Conservation (phyloP, 2,329 filamentous ascomycete species). For the Alternaria arborescens region DNA sequence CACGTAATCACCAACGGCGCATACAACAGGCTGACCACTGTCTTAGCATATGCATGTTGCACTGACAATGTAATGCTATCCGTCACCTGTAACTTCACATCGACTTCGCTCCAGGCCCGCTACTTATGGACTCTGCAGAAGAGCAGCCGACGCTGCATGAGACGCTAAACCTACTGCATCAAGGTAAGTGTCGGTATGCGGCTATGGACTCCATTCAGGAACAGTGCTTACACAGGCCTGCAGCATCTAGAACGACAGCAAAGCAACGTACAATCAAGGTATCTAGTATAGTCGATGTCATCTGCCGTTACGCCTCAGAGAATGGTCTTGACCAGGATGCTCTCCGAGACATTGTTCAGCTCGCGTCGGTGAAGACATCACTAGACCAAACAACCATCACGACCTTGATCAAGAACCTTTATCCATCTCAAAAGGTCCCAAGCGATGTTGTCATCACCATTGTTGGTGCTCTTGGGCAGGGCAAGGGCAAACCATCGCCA, state of each 20-base stretch:
- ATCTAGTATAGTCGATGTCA: conserved; percentile 69
- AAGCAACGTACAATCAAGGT: conserved; percentile 72
- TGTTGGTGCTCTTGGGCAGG: conserved; percentile 78
- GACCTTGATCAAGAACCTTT: conserved; percentile 75
- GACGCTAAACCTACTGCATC: conserved; percentile 48
- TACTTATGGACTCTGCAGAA: conserved; percentile 40
- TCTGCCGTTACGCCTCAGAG: conserved; percentile 71
- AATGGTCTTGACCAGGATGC: conserved; percentile 70
- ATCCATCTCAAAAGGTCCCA: conserved; percentile 73
- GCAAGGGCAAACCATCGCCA: conserved; percentile 76
- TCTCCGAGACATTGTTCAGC: conserved; percentile 70
- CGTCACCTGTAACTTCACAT: conserved; percentile 34
- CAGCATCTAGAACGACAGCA: conserved; percentile 59
- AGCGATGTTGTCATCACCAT: conserved; percentile 69
- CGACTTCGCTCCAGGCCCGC: conserved; percentile 10
- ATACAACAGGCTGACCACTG: conserved; percentile 33
- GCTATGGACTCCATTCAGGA: conserved; percentile 18
- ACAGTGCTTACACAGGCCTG: conserved; percentile 32
- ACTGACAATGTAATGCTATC: conserved; percentile 43
- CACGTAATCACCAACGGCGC: conserved; percentile 12
- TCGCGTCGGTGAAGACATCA: conserved; percentile 71
- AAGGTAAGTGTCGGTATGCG: conserved; percentile 39
- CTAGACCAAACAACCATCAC: conserved; percentile 80
- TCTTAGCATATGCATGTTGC: conserved; percentile 33
- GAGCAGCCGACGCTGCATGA: conserved; percentile 43